These are phyloP conservation scores for Arthrobotrys sinensis DNA, from an alignment of 2,329 filamentous ascomycete genomes.

Conservation along the genomic window DNA sequence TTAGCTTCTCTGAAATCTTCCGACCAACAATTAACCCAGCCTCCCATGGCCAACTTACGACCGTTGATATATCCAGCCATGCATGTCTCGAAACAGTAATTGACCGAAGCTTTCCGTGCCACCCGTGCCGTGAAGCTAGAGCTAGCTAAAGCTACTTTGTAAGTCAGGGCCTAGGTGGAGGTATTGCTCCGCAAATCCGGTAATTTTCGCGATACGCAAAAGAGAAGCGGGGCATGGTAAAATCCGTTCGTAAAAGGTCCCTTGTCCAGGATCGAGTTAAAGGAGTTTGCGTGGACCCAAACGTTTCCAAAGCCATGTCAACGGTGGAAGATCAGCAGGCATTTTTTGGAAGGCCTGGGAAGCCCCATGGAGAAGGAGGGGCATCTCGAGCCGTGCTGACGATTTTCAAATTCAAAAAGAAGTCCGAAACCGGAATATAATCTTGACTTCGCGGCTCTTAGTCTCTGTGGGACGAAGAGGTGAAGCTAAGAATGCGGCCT, in stretches of 20 bases:
- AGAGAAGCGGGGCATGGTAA: background rate
- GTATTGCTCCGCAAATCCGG: conserved; percentile 22
- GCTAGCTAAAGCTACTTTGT: background rate
- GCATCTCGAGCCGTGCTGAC: conserved; percentile 51
- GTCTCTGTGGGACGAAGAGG: background rate
- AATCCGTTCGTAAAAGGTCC: conserved; percentile 15
- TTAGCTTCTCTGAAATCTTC: conserved; percentile 4
- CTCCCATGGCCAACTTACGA: background rate
- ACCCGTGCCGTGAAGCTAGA: conserved; percentile 10
- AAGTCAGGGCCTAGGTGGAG: background rate
- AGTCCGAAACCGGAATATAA: background rate
- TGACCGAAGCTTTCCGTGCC: conserved; percentile 19
- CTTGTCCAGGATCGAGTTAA: background rate
- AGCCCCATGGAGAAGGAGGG: conserved; percentile 15
- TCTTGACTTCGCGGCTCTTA: no score
- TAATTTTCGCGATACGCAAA: background rate
- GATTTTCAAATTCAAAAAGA: background rate
- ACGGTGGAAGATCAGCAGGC: conserved; percentile 13
- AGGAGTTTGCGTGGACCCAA: background rate
- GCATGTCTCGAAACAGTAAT: conserved; percentile 39
- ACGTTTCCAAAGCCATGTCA: conserved; percentile 38
- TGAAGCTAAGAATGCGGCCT: background rate
- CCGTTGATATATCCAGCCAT: background rate
- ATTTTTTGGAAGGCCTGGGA: background rate
- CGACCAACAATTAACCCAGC: background rate